A percentile compares a stretch with the other conserved stretches of the same genome.
Conservation (phyloP, 441 rosid species). For the Aleurites moluccanus region DNA sequence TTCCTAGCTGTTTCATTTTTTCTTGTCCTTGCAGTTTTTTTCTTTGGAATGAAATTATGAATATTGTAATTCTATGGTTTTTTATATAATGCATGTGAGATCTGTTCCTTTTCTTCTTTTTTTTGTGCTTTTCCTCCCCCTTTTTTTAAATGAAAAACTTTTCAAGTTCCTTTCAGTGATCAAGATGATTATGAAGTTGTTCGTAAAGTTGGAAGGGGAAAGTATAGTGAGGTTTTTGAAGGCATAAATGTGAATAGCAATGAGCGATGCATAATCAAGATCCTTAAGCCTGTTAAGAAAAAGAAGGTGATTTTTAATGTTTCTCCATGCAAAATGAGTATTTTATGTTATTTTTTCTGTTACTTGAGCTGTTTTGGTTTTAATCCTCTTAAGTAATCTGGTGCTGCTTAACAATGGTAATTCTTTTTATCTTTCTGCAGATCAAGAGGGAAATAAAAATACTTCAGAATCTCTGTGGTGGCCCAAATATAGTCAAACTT, state of each 20-base stretch:
- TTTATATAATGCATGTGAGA: not conserved
- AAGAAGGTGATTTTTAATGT: conserved; percentile 62
- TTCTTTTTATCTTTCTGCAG: conserved; percentile 40
- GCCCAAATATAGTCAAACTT: conserved; percentile 84
- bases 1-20: not conserved
- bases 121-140: not conserved
- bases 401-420: not conserved
- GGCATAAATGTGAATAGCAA: conserved; percentile 79
- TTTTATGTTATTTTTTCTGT: not conserved
- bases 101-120: not conserved
- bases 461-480: conserved; percentile 93
- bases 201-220: conserved; percentile 92
- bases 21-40: no score
- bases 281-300: conserved; percentile 96
- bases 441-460: conserved; percentile 94
- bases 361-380: not conserved
- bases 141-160: not conserved
- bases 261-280: conserved; percentile 85
- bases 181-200: conserved; percentile 96
- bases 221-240: conserved; percentile 92
- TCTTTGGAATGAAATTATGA: not conserved
- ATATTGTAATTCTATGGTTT: not conserved
- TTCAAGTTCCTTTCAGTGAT: conserved; percentile 41
- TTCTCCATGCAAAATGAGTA: not conserved
- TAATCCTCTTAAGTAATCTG: conserved; percentile 3